phyloP scores from a whole-genome alignment of 768 basidiomycete genomes.

The Boletus sp. region DNA sequence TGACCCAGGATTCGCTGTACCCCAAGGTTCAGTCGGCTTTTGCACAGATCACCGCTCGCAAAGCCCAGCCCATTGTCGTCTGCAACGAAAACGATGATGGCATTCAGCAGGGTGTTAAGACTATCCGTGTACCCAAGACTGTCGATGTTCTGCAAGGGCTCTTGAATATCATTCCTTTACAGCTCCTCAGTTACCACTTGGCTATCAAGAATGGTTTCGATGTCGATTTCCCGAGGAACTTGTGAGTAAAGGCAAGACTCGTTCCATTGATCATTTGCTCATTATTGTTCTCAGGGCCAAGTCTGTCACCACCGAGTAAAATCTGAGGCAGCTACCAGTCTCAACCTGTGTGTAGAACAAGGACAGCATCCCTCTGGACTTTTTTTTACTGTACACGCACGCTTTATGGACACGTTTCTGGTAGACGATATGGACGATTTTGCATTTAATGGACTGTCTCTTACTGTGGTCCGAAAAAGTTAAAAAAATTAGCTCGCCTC shows the following conservation, averaged over 20 bases:
- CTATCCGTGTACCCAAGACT: constrained; percentile 92
- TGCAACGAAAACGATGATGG: constrained; percentile 90
- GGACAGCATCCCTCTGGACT: constrained; percentile 12
- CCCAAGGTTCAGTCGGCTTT: constrained; percentile 98
- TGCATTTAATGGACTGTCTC: constrained; percentile 21
- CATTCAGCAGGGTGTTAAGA: constrained; percentile 70
- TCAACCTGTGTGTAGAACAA: not conserved
- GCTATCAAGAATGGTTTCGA: constrained; percentile 95
- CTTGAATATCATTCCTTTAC: constrained; percentile 94
- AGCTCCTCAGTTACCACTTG: constrained; percentile 93
- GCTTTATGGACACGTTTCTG: constrained; percentile 22
- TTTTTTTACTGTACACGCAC: constrained; percentile 11
- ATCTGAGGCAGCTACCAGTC: not conserved
- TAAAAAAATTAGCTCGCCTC: not conserved
- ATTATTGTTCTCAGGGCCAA: constrained; percentile 51
- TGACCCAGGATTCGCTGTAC: constrained; percentile 98
- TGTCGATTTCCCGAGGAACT: constrained; percentile 97
- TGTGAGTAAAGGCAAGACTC: constrained; percentile 48
- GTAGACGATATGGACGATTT: constrained; percentile 30
- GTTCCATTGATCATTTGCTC: constrained; percentile 4
- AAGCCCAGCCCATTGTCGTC: constrained; percentile 91
- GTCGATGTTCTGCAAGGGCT: constrained; percentile 94
- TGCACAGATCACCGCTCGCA: constrained; percentile 95
- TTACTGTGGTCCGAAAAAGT: not conserved
- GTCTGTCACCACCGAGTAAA: constrained; percentile 73